Base-by-base conservation (phyloP, 2,329 filamentous ascomycete species). In the Colletotrichum agaves region DNA sequence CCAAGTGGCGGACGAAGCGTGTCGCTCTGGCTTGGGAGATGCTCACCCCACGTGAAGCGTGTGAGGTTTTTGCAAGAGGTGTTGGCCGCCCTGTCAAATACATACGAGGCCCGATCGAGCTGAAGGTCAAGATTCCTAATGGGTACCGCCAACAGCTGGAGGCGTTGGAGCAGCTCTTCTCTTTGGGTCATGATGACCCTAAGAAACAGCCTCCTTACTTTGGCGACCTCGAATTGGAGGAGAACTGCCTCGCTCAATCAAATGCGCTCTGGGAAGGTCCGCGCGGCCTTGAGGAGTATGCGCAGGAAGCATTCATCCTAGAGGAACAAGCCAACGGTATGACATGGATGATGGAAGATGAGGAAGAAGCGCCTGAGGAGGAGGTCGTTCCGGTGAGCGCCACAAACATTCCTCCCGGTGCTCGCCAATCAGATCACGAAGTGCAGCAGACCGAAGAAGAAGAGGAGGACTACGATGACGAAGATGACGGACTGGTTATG, bases 301-400 rank as follows among this genome's bases (percentile, higher is more conserved):
- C 95, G 1, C 87, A 92, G 55, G 96, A 98, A 77, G 94, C 97
- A 31, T 98, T 98, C 74, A 93, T 93, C 0, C 86, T 98, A 12
- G 96, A 99, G 78, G 96, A 99, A 80, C 91, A 94, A 73, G 93
- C 94, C 35, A 98, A 98, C 77, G 95, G 95, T 5, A 82, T 96
- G 75, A 93, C 91, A 15, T 99, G 96, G 96, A 98, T 98, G 95
- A 76, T 86, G 47, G 84, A 85, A 11, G 84, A 84, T 43, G 83
- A 82, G 15, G 75, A 76, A n/a, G 47, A 50, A 11, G 75, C 74
- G 23, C 75, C 72, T 37, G 78, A 76, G 7, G 78, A 78, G 17
- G 78, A 65, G 23, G 41, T 21, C 3, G 33, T 15, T 37, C 15
- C 44, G 10, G 53, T 13, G 4, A 21, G 31, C 10, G 57, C 43